Base-by-base conservation (phyloP, 2,329 filamentous ascomycete genomes). In the Xylogone sp. region DNA sequence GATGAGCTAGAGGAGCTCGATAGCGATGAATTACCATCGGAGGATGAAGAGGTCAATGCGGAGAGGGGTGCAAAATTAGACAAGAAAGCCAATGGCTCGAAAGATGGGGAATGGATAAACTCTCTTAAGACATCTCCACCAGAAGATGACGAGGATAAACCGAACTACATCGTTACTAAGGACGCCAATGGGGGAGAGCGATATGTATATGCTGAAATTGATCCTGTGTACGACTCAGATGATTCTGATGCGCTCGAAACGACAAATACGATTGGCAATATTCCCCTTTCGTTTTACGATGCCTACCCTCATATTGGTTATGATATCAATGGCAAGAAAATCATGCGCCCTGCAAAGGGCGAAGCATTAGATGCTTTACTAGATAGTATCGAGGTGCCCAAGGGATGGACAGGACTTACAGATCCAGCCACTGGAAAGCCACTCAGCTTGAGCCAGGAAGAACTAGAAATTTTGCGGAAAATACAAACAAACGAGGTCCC, bases 271-370 rank as follows among this genome's bases (percentile, higher is more conserved):
- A 97, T 99, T 63, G 95, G 94, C 60, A 79, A 97, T 67, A 99
- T 99, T 54, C 90, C 92, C 4, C 75, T 97, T 46, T 87, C 88
- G 2, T 97, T 96, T 72, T 99, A 99, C 75, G 94, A 99, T 69
- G 88, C 90, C 31, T 99, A 97, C 68, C 94, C 94, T 47, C 94
- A 99, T 68, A 97, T 99, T 67, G 94, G 94, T 53, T 99, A 99
- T 72, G 90, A 97, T 64, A 97, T 99, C 74, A 96, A 99, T 69
- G 94, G 94, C 69, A 97, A 95, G 80, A 95, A 89, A 71, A 96
- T 99, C 58, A 89, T 96, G 85, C 87, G 94, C 48, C 94, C 94
- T 6, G 94, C 95, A 3, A 93, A 91, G 60, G 93, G 93, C 48
- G 88, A 96, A 68, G 94, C 94, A 31, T 75, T 99, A 27, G 94